These are phyloP conservation scores for Russula griseocarnosa DNA, from an alignment of 768 basidiomycete species.

Conservation along the genomic window DNA sequence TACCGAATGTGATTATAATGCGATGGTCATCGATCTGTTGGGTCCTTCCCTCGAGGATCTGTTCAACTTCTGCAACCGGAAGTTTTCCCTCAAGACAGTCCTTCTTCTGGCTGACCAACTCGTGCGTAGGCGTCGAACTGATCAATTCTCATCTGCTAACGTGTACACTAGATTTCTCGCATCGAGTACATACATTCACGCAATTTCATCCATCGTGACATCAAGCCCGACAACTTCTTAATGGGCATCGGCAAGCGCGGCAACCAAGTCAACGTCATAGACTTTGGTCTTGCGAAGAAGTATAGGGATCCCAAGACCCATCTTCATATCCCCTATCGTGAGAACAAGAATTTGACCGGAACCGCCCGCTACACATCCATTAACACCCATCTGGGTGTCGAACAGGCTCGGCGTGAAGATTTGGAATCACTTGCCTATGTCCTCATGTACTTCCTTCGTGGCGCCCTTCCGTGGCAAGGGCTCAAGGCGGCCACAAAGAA, in stretches of 20 bases:
- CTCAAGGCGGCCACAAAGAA: slow-evolving; percentile 99
- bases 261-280: slow-evolving; percentile 98
- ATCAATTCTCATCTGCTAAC: slow-evolving; percentile 12
- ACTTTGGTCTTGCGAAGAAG: slow-evolving; percentile 98
- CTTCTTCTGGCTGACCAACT: slow-evolving; percentile 95
- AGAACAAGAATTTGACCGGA: slow-evolving; percentile 99
- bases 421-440: slow-evolving; percentile 98
- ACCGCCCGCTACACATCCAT: slow-evolving; percentile 99
- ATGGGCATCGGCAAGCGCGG: slow-evolving; percentile 99
- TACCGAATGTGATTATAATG: slow-evolving; percentile 98
- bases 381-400: slow-evolving; percentile 97
- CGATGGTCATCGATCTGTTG: slow-evolving; percentile 97
- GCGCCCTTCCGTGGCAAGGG: slow-evolving; percentile 97
- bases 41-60: slow-evolving; percentile 88
- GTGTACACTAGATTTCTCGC: slow-evolving; percentile 73
- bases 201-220: slow-evolving; percentile 96
- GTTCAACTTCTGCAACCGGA: slow-evolving; percentile 96
- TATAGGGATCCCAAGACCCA: slow-evolving; percentile 99
- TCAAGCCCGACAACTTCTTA: slow-evolving; percentile 99
- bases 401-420: slow-evolving; percentile 97
- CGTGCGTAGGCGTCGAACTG: slow-evolving; percentile 44
- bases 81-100: slow-evolving; percentile 96
- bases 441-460: slow-evolving; percentile 99
- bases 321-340: slow-evolving; percentile 97
- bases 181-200: slow-evolving; percentile 99